A percentile compares a stretch with the other conserved stretches of the same genome.
Evolutionary conservation across 345 rosid genomes (phyloP).

Genomic region (Eucalyptus pauciflora): DNA sequence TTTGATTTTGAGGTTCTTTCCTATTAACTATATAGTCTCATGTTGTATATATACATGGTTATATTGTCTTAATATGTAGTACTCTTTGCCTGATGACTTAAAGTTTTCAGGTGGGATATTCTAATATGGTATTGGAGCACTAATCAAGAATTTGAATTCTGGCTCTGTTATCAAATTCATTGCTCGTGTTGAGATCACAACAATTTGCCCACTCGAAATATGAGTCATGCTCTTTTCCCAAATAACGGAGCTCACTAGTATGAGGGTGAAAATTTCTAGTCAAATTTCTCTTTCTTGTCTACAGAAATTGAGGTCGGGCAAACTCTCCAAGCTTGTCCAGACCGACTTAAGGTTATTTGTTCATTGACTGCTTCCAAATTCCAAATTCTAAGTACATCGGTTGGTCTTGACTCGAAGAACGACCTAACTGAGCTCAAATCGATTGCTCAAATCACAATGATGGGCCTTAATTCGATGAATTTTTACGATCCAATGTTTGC

Average conservation of each 20-base stretch:
- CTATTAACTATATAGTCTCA: not conserved
- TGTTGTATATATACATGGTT: accelerated
- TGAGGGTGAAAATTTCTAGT: too few relatives aligned
- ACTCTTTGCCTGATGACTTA: not conserved
- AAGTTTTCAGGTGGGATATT: not conserved
- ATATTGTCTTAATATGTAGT: too few relatives aligned
- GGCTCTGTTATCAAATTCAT: not conserved
- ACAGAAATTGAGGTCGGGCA: not conserved
- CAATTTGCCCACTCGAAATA: not conserved
- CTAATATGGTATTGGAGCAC: not conserved
- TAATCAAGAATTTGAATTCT: not conserved
- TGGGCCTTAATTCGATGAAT: not conserved
- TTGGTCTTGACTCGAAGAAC: not conserved
- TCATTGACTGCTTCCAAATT: not conserved
- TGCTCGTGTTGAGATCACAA: not conserved
- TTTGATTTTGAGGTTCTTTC: not conserved
- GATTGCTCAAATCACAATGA: not conserved
- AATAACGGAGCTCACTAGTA: not conserved
- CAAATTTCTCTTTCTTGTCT: not conserved
- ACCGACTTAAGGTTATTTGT: not conserved
- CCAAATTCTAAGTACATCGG: not conserved
- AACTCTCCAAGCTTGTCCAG: not conserved
- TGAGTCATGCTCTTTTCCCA: not conserved
- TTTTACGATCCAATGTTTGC: not conserved
- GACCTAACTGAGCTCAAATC: not conserved